Evolutionary conservation across 1,284 basidiomycete species (phyloP).

Genomic region (Pseudozyma thailandica): DNA sequence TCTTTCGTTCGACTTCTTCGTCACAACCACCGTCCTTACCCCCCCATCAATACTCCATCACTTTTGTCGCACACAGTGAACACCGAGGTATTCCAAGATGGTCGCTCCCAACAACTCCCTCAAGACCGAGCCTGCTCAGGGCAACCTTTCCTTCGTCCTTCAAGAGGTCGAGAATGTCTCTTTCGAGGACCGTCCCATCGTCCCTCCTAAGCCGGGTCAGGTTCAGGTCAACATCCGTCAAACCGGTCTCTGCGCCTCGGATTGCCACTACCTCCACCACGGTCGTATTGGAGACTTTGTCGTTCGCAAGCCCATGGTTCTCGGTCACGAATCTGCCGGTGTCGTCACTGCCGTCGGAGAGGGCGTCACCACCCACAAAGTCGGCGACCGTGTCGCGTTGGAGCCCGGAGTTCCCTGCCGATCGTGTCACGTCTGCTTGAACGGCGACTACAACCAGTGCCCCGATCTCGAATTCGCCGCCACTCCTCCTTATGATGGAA

Average conservation of each 20-base stretch:
- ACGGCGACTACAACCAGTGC: conserved; percentile 69
- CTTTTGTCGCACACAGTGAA: background rate
- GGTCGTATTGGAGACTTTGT: conserved; percentile 74
- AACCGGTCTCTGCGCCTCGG: conserved; percentile 81
- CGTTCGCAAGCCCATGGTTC: conserved; percentile 81
- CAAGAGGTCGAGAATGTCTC: conserved; percentile 77
- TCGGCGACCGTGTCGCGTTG: conserved; percentile 86
- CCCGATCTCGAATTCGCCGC: conserved; percentile 84
- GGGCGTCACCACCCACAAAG: conserved; percentile 78
- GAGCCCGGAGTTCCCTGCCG: conserved; percentile 83
- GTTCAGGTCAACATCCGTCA: conserved; percentile 92
- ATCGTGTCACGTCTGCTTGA: conserved; percentile 72
- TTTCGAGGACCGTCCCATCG: conserved; percentile 81
- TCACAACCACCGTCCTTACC: background rate
- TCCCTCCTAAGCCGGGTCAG: conserved; percentile 75
- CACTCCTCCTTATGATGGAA: conserved; percentile 89
- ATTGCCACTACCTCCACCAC: conserved; percentile 69
- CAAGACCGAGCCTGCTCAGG: conserved; percentile 50
- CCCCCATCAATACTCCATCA: background rate
- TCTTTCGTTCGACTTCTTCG: background rate
- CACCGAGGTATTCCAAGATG: conserved; percentile 12
- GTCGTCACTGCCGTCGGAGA: conserved; percentile 75
- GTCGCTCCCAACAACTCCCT: conserved; percentile 62
- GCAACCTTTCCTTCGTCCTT: conserved; percentile 82
- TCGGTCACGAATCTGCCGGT: conserved; percentile 75